Percentiles rank a stretch among this genome's conserved stretches.
Conservation (phyloP, 306 rosid species). For the Lathyrus aphaca region DNA sequence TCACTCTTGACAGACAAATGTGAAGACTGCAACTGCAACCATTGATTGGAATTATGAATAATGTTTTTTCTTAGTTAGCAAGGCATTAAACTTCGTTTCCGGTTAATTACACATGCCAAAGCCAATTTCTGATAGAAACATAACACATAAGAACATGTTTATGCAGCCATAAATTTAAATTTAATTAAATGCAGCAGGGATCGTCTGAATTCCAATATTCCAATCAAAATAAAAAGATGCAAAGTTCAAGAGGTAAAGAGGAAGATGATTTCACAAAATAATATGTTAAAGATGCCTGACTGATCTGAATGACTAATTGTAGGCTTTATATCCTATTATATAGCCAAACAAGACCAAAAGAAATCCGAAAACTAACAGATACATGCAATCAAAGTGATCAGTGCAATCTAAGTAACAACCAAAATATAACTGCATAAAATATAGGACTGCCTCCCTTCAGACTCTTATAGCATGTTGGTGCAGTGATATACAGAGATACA, state of each 20-base stretch:
- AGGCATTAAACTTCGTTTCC: slow-evolving; percentile 14
- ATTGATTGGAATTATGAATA: slow-evolving; percentile 6
- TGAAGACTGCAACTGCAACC: slow-evolving; percentile 17
- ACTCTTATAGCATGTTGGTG: not conserved
- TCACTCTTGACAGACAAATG: slow-evolving; percentile 11
- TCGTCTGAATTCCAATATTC: not conserved
- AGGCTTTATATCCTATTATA: not conserved
- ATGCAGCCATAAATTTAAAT: not conserved
- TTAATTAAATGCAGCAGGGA: slow-evolving; percentile 12
- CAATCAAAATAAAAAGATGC: not conserved
- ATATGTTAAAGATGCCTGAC: not conserved
- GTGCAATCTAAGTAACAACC: not conserved
- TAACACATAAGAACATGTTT: slow-evolving; percentile 5
- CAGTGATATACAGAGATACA: not conserved
- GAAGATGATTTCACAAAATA: not conserved
- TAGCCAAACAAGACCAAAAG: slow-evolving; percentile 13
- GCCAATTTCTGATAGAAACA: slow-evolving; percentile 8
- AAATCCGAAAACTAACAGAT: slow-evolving; percentile 1
- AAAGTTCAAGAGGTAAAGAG: not conserved
- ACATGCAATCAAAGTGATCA: not conserved
- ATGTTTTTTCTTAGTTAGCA: slow-evolving; percentile 7
- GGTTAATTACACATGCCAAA: slow-evolving; percentile 18
- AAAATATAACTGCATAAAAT: not conserved
- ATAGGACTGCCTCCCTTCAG: slow-evolving; percentile 1
- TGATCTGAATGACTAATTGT: not conserved